Percentiles rank a stretch among this genome's conserved stretches.
These are phyloP conservation scores for Myxozyma vanderwaltii DNA, from an alignment of 805 yeast species.

Conservation along the genomic window DNA sequence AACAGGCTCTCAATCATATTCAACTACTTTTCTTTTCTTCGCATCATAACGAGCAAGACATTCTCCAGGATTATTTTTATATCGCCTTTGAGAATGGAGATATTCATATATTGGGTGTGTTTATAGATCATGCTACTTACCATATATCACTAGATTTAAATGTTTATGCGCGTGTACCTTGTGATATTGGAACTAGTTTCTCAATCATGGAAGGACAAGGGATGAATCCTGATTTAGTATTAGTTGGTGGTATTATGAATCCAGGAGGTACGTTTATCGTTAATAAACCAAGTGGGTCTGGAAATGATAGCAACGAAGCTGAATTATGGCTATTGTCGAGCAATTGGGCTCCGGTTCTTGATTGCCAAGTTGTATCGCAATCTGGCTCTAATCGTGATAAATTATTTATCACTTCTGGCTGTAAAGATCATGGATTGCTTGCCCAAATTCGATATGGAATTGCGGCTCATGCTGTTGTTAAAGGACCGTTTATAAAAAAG, in stretches of 20 bases:
- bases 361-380: slow-evolving; percentile 16
- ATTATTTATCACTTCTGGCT: slow-evolving; percentile 22
- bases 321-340: neutral
- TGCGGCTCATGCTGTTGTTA: slow-evolving; percentile 3
- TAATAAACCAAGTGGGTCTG: neutral
- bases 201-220: slow-evolving; percentile 13
- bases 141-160: neutral
- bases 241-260: slow-evolving; percentile 19
- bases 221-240: slow-evolving; percentile 7
- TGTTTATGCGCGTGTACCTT: neutral
- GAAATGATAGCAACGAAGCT: neutral
- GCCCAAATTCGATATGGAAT: slow-evolving; percentile 22
- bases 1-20: neutral
- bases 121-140: neutral
- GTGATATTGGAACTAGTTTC: slow-evolving; percentile 23
- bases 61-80: slow-evolving; percentile 16
- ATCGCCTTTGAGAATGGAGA: slow-evolving; percentile 27
- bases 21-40: neutral
- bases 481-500: slow-evolving; percentile 20
- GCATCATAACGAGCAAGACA: neutral
- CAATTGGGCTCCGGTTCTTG: slow-evolving; percentile 26
- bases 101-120: slow-evolving; percentile 10
- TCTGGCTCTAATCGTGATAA: slow-evolving; percentile 11
- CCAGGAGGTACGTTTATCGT: slow-evolving; percentile 23
- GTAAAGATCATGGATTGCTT: slow-evolving; percentile 11